Base-by-base conservation (phyloP, 1,284 basidiomycete species). In the Cutaneotrichosporon dermatis region DNA sequence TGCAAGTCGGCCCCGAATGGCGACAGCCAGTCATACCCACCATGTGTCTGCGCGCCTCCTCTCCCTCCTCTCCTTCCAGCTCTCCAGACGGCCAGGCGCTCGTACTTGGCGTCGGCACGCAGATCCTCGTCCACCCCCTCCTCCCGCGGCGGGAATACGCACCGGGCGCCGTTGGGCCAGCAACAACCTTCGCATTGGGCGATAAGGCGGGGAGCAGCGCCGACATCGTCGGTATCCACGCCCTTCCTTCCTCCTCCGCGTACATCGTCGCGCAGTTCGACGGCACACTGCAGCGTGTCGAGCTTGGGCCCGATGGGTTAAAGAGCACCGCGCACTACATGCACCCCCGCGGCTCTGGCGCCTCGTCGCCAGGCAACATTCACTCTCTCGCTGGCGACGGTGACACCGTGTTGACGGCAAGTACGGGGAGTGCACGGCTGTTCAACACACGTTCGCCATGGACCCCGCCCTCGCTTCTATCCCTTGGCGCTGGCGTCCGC, bases 1-100 rank as follows among this genome's bases (percentile, higher is more conserved):
- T 70, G 4, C 74, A 75, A 49, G 59, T 77, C 7, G 76, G 74
- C 4, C 56, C 50, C 5, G 65, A 68, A 9, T 76, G 74, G 74
- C n/a, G 58, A 1, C 55, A 66, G 15, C 51, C 63, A 5, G 69
- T 67, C n/a, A 74, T 76, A 25, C 76, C 76, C 0, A 66, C 69
- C 0, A 42, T 77, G 16, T 49, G 46, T 8, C 46, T 49, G 11
- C 44, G 44, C 4, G 35, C 64, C 8, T 25, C 74, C 8, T 25
- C 25, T 25, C 3, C 25, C 25, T 25, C 25, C 25, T 25, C 25
- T 25, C 25, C 25, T 25, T 25, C 25, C 25, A 25, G 25, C 25
- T 25, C 25, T 25, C 25, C 25, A 25, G 59, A 62, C 3, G 9
- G 51, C 4, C 63, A 70, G 34, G 51, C 61, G 6, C 48, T 77